Evolutionary conservation across 2,329 filamentous ascomycete species (phyloP), one percentile per base, ranked within the genome.

Genomic region (Fusarium caatingaense): DNA sequence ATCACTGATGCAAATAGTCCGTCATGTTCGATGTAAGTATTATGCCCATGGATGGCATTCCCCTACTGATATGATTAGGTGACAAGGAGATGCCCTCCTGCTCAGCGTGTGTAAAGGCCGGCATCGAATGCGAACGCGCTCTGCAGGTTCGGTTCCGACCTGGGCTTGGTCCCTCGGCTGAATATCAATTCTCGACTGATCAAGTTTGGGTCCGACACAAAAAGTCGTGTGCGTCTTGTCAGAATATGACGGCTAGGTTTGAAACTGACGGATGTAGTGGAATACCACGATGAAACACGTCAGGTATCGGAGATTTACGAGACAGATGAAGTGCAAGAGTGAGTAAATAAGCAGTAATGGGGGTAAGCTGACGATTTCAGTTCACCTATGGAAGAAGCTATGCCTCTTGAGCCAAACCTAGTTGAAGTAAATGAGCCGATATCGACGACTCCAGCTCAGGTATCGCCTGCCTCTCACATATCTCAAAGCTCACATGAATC

Each of bases 271-370:
- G 1, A 0, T 13, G 3, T 5, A 58, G 55, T 58, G 47, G 47
- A 58, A 32, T 58, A 58, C 2, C 10, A 28, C 2, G 55, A 58
- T 25, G 55, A 53, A 27, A 58, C 55, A 18, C 23, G 3, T 25
- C 55, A 30, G 11, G 47, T 53, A 2, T 53, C 37, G 18, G 27
- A 42, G 34, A 44, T 12, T 20, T 54, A 54, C 15, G 50, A 54
- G 20, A 53, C 37, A 3, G 50, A 54, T 44, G 25, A 54, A 30
- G 50, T 7, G 10, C 50, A 42, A 44, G 50, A 44, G 50, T 54
- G 15, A 54, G 50, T 32, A 9, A 6, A 7, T 6, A 11, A 13
- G 5, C 6, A 16, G 0, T n/a, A 12, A 2, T 18, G 10, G n/a
- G 18, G 32, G 15, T 1, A 30, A 30, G 25, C 55, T 57, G 13